A percentile compares a stretch with the other conserved stretches of the same genome.
Evolutionary conservation across 1,284 basidiomycete genomes (phyloP).

Genomic region (Puccinia hordei): DNA sequence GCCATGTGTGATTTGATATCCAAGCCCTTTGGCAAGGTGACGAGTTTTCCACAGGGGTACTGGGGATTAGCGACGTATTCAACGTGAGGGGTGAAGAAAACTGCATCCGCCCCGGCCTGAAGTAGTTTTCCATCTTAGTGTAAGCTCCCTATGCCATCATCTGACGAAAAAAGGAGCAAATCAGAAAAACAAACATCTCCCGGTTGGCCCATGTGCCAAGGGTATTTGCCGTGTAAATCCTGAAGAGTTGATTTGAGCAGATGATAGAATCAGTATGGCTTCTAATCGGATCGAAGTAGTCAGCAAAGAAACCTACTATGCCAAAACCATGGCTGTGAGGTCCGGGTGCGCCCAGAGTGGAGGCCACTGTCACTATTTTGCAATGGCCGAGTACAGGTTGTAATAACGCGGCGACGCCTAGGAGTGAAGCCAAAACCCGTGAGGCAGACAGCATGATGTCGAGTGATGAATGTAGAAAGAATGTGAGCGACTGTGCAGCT

Average conservation of each 20-base stretch:
- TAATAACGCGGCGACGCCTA: neutral
- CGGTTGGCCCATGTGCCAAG: conserved; percentile 28
- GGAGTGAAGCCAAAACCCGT: neutral
- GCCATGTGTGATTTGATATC: conserved; percentile 13
- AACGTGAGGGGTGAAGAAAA: conserved; percentile 14
- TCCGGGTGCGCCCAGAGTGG: neutral
- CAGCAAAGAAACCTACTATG: conserved; percentile 13
- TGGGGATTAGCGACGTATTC: conserved; percentile 35
- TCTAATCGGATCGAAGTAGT: neutral
- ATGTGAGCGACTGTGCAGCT: too few relatives aligned
- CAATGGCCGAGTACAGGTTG: conserved; percentile 38
- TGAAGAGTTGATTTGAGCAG: neutral
- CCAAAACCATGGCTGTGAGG: conserved; percentile 28
- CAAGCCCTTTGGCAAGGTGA: conserved; percentile 12
- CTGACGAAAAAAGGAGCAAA: neutral
- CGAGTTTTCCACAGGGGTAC: conserved; percentile 33
- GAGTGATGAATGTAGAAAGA: neutral
- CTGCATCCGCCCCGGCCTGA: conserved; percentile 40
- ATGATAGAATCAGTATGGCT: neutral
- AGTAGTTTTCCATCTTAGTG: neutral
- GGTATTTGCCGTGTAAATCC: conserved; percentile 23
- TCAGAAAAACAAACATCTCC: conserved; percentile 26
- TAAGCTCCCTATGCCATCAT: neutral
- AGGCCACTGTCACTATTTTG: conserved; percentile 34
- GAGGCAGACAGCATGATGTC: neutral